Evolutionary conservation across 2,329 filamentous ascomycete genomes (phyloP), one percentile per base, ranked within the genome.

Genomic region (Beauveria asiatica): DNA sequence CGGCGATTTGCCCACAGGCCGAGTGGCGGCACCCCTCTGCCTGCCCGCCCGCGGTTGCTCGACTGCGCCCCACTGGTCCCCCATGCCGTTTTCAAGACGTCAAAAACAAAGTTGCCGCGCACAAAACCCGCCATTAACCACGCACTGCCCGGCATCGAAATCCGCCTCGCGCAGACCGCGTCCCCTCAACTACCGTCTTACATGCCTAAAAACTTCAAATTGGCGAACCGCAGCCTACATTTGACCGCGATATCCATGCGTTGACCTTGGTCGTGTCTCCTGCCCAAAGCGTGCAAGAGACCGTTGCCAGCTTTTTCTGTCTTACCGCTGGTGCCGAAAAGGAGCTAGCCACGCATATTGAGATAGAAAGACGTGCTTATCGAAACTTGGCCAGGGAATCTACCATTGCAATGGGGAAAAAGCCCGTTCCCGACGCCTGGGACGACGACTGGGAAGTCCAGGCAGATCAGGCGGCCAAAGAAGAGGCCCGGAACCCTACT

Each of bases 401-500:
- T 7, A 11, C 13, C 17, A 13, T 27, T 27, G 16, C 41, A 21
- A 59, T 61, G 53, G 52, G 37, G 39, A 52, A 52, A 75, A 75
- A 71, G 41, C 62, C 73, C 23, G 73, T 87, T 61, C 86, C 89
- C 42, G 84, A 92, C 72, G 92, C 91, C 21, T 97, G 93, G 93
- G 91, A 93, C 39, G 89, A 94, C 67, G 90, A 96, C 69, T 97
- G 92, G 92, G 90, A 93, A 71, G 75, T 78, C 6, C 82, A 88
- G 70, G 90, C 89, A 61, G 91, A 96, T 72, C 80, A 71, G 61
- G 67, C 73, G 30, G 71, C 73, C 46, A 70, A 76, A 23, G 70
- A 73, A 52, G 68, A 70, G 57, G 65, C 73, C n/a, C 68, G 72
- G 37, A 64, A 70, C 59, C 67, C 69, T 41, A 68, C 68, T 55